These are phyloP conservation scores for Gynandropsis gynandra DNA, from an alignment of 345 rosid species.

Conservation along the genomic window DNA sequence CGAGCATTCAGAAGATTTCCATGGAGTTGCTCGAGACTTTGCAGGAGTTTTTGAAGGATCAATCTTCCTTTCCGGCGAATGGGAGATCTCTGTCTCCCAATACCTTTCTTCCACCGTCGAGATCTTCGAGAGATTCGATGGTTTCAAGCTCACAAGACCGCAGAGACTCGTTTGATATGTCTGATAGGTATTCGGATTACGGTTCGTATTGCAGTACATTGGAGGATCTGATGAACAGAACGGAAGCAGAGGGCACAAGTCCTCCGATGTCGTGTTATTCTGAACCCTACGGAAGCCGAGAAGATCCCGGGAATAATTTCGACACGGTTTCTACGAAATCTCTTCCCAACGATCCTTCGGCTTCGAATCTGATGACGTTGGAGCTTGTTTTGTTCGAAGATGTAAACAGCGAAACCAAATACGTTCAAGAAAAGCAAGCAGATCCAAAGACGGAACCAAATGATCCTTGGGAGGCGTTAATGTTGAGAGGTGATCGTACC, in stretches of 20 bases:
- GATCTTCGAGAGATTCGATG: conserved; percentile 4
- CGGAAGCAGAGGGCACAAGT: conserved; percentile 31
- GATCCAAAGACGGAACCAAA: conserved; percentile 11
- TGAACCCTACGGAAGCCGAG: conserved; percentile 30
- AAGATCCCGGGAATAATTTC: conserved; percentile 13
- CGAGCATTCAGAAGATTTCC: conserved; percentile 63
- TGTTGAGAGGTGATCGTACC: conserved; percentile 23
- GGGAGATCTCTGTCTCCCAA: conserved; percentile 25
- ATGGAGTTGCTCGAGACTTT: conserved; percentile 65
- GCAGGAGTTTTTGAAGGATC: conserved; percentile 74
- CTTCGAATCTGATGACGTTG: conserved; percentile 3
- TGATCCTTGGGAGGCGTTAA: conserved; percentile 23
- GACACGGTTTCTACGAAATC: conserved; percentile 31
- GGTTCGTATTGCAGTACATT: conserved; percentile 33
- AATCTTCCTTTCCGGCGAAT: conserved; percentile 43
- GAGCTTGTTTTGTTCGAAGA: conserved; percentile 36
- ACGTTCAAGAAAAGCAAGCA: conserved; percentile 9
- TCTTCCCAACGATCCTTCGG: conserved; percentile 25
- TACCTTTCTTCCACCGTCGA: conserved; percentile 20
- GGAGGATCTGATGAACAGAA: conserved; percentile 47
- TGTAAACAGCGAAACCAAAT: background rate
- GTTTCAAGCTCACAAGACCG: conserved; percentile 24
- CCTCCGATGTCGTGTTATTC: conserved; percentile 29
- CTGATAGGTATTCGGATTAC: conserved; percentile 31
- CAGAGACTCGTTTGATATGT: conserved; percentile 21